Base-by-base conservation (phyloP, 345 rosid species). In the Noccaea caerulescens region DNA sequence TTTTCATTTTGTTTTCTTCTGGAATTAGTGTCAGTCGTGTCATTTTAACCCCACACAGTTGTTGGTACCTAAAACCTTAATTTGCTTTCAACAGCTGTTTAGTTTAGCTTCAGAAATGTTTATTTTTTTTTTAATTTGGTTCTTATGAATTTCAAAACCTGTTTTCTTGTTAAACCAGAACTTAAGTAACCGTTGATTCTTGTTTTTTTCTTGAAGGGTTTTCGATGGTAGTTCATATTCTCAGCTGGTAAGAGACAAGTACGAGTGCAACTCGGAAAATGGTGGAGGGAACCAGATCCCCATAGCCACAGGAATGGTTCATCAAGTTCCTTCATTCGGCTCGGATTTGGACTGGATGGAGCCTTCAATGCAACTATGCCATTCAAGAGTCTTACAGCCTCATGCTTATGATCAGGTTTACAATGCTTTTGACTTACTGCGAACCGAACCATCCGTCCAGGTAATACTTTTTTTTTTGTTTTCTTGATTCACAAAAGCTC, bases 381-480 rank as follows among this genome's bases (percentile, higher is more conserved):
- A 86, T 73, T 54, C 87, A 47, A 80, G 84, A 78, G 58, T 67
- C 50, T 55, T 83, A 78, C 91, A 77, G 39, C 83, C 86, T 69
- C 76, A 59, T 81, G 90, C 82, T 61, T 33, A 64, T 59, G 83
- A 82, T 30, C 77, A 77, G 46, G 90, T 86, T 69, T 84, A 66
- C 46, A 90, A 84, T 83, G 94, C 98, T 73, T 87, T 91, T 77
- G 85, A 80, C 72, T 77, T 91, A 42, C 77, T 93, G 66, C 86
- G 83, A 76, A 89, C 80, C 5, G 96, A 93, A 62, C 95, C 94
- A 38, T 71, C 85, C 36, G 84, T 91, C 72, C 90, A 91, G 97
- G 98, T 89, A 44, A 76, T 50, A 59, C 43, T 14, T 37, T 37
- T 58, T 30, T 45, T 43, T 32, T 30, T 53, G 6, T 23, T 49